Evolutionary conservation across 2,329 filamentous ascomycete genomes (phyloP), one percentile per base, ranked within the genome.

Genomic region (Sporothrix dimorphospora): DNA sequence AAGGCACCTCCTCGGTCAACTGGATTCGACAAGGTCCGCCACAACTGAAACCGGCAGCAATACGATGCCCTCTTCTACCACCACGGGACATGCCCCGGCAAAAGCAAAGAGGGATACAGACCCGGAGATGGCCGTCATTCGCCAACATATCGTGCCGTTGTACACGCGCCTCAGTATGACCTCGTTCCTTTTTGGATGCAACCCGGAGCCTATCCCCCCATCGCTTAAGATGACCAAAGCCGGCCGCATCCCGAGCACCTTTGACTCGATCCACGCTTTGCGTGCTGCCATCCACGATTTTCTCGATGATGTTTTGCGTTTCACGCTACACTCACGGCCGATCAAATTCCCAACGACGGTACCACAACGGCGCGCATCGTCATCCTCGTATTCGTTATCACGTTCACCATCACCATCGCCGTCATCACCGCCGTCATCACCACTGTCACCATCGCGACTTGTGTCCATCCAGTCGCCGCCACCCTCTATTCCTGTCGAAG

Each of bases 1-100:
- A 8, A 77, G 83, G 3, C 80, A 82, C 57, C 82, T 85, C 2
- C 79, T 85, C 3, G 78, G 77, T 1, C 78, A 79, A 11, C 76
- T 84, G 7, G 75, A 76, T 47, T 47, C 45, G 14, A 47, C 21
- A 4, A 21, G 24, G 19, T 14, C 2, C 11, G 2, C 14, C 16
- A 19, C 12, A 19, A 19, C 16, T 47, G 45, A 47, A 2, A 19
- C 5, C 19, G 51, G 21, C 24, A 9, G 21, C 6, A 12, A 21
- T 4, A 3, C 12, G 21, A 24, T 21, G 2, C 14, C 51, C 12
- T 14, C 51, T 8, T 53, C 21, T 14, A 27, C 5, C 5, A 4
- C 9, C 51, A 27, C 21, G 5, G 19, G 4, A 27, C 9, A 9
- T 14, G 14, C 51, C 4, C 21, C 51, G 8, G 4, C 4, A 8